Base-by-base conservation (phyloP, 1,284 basidiomycete genomes). In the Pseudozyma sp. region DNA sequence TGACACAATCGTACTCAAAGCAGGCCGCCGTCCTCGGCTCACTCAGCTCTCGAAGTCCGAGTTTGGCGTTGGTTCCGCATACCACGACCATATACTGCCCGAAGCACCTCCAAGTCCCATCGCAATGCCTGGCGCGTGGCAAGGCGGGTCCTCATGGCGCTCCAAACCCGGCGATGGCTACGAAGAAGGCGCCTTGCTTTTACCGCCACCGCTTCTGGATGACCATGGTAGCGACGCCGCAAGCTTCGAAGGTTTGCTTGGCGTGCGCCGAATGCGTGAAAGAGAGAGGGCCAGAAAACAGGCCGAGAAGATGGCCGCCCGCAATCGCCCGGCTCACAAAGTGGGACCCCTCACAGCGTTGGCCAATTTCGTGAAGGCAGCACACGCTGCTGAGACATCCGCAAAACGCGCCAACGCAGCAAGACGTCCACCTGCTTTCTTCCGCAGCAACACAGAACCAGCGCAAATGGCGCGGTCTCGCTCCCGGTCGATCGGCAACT, bases 91-190 rank as follows among this genome's bases (percentile, higher is more conserved):
- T 12, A 67, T 48, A 5, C 61, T 74, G 3, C 74, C 70, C 13
- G 79, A 82, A 13, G 71, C 78, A 3, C 82, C 82, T 47, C 78
- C 80, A 2, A 78, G 77, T 36, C 82, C 82, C 6, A 55, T 84
- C 8, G 80, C 70, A 5, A 84, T 84, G 82, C 82, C 82, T 0
- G 82, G 82, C n/a, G 79, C 74, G 1, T 84, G 77, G 79, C 75
- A 67, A 1, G 77, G 72, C 16, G 77, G 78, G 13, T 60, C 59
- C 7, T 62, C 69, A 8, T 77, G 77, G 70, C 51, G 76, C 3
- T 55, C 62, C n/a, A 72, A 68, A 21, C 61, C 66, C 12, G 71
- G 70, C 5, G 75, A 78, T 31, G 70, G 73, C 21, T 71, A 78
- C 47, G 71, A 77, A 19, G 78, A 81, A n/a, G 79, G 78, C 13